Conservation (phyloP, 805 yeast species). For the Priceomyces melissophilus region DNA sequence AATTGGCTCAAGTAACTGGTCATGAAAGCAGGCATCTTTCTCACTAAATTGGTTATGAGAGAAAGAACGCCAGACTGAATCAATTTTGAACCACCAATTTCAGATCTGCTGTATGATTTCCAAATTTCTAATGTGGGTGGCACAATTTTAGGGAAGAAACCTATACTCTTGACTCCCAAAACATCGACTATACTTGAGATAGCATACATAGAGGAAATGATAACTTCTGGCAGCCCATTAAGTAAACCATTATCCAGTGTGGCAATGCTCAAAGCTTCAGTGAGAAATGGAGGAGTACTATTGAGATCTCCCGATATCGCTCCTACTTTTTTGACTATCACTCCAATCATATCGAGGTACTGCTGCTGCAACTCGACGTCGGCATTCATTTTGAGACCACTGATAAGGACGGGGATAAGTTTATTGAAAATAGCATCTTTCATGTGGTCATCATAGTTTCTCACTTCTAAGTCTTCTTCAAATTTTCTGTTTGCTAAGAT, state of each 20-base stretch:
- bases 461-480: slow-evolving; percentile 57
- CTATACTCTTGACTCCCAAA: slow-evolving; percentile 82
- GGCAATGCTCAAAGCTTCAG: slow-evolving; percentile 47
- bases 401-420: slow-evolving; percentile 49
- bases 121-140: slow-evolving; percentile 69
- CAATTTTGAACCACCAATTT: slow-evolving; percentile 28
- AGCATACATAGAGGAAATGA: slow-evolving; percentile 70
- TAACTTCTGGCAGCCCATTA: slow-evolving; percentile 55
- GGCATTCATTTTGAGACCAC: slow-evolving; percentile 29
- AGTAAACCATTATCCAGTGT: slow-evolving; percentile 52
- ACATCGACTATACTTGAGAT: slow-evolving; percentile 66
- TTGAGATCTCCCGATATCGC: slow-evolving; percentile 21
- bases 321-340: slow-evolving; percentile 63
- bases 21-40: slow-evolving; percentile 83
- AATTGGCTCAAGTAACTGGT: slow-evolving; percentile 64
- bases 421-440: slow-evolving; percentile 50
- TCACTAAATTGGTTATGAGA: slow-evolving; percentile 69
- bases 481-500: slow-evolving; percentile 64
- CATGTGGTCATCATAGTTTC: slow-evolving; percentile 35
- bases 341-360: slow-evolving; percentile 63
- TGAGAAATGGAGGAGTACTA: slow-evolving; percentile 45
- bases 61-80: slow-evolving; percentile 71
- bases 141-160: slow-evolving; percentile 79
- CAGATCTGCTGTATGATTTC: slow-evolving; percentile 31
- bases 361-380: slow-evolving; percentile 60